Conservation (phyloP, 2,329 filamentous ascomycete genomes). For the Aspergillus unguis region DNA sequence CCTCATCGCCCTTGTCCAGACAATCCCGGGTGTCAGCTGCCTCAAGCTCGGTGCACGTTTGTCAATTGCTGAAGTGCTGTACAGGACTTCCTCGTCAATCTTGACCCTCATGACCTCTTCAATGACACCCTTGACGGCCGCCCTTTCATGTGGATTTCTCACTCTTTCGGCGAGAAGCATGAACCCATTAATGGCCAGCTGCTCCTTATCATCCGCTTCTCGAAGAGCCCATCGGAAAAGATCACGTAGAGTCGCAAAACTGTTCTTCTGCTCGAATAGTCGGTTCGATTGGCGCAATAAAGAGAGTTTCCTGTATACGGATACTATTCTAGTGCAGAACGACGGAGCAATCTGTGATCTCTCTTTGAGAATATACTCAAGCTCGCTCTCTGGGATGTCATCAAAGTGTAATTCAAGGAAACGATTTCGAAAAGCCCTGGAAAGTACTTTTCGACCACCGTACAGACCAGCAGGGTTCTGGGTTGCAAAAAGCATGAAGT, state of each 20-base stretch:
- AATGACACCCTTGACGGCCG: slow-evolving; percentile 80
- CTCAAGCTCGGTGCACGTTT: slow-evolving; percentile 51
- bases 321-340: slow-evolving; percentile 86
- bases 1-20: slow-evolving; percentile 96
- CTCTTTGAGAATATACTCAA: slow-evolving; percentile 86
- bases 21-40: slow-evolving; percentile 52
- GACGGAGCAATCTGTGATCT: slow-evolving; percentile 86
- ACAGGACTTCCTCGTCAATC: slow-evolving; percentile 71
- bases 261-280: slow-evolving; percentile 94
- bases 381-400: slow-evolving; percentile 91
- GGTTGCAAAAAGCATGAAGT: slow-evolving; percentile 97
- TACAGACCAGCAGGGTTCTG: slow-evolving; percentile 96
- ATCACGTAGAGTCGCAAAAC: slow-evolving; percentile 93
- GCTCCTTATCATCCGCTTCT: slow-evolving; percentile 77
- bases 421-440: slow-evolving; percentile 90
- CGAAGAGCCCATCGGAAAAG: slow-evolving; percentile 92
- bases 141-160: slow-evolving; percentile 80
- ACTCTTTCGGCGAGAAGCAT: slow-evolving; percentile 96
- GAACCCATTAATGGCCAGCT: slow-evolving; percentile 87
- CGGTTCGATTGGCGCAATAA: slow-evolving; percentile 83
- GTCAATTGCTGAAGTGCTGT: slow-evolving; percentile 59
- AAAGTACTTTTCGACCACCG: slow-evolving; percentile 88
- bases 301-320: slow-evolving; percentile 90
- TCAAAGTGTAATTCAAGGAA: slow-evolving; percentile 98
- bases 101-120: slow-evolving; percentile 85